Conservation (phyloP, 2,329 filamentous ascomycete species). For the Neurospora crassa region DNA sequence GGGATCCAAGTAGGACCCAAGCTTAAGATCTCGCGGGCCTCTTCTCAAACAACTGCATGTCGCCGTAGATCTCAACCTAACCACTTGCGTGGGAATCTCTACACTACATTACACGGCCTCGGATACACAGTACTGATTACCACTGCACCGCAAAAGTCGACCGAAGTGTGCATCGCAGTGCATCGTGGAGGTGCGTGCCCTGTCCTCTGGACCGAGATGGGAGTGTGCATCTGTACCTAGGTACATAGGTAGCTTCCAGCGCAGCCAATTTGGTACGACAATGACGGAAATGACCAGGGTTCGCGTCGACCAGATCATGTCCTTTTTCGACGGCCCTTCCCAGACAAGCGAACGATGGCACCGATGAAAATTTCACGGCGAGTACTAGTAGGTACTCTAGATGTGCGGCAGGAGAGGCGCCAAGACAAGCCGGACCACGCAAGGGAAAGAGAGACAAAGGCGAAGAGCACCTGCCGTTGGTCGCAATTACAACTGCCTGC, state of each 20-base stretch:
- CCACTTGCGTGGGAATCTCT: neutral
- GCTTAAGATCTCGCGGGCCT: neutral
- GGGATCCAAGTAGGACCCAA: neutral
- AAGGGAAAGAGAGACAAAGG: neutral
- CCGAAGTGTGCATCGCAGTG: neutral
- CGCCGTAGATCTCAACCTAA: neutral
- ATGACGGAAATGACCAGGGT: slow-evolving; percentile 19
- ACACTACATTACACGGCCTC: neutral
- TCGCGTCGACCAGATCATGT: slow-evolving; percentile 3
- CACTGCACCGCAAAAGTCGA: neutral
- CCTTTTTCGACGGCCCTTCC: neutral
- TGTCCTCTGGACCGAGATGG: neutral
- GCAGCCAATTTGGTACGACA: slow-evolving; percentile 13
- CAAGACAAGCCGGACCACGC: neutral
- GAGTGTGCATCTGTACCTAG: slow-evolving; percentile 8
- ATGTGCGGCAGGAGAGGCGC: neutral
- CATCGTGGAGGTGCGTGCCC: neutral
- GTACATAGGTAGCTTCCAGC: neutral
- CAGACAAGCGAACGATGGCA: neutral
- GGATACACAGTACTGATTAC: neutral
- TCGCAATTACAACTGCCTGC: neutral
- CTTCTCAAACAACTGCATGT: neutral
- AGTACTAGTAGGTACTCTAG: neutral
- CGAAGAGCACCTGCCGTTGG: neutral
- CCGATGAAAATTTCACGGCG: neutral